These are phyloP conservation scores for Rhodotorula sp. DNA, from an alignment of 1,284 basidiomycete genomes.

Conservation along the genomic window DNA sequence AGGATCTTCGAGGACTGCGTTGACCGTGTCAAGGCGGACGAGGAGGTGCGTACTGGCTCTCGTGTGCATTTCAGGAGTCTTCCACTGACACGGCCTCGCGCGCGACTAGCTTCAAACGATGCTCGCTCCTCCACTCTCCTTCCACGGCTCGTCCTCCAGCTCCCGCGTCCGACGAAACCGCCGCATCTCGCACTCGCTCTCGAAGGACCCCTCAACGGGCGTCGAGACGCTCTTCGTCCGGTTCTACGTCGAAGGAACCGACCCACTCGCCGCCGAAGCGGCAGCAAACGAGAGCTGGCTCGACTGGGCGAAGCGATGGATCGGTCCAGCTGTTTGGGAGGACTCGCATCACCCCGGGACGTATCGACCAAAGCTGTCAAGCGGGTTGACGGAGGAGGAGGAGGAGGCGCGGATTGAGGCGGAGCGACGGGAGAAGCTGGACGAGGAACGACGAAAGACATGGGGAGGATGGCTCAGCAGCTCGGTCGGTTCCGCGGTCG, in stretches of 20 bases:
- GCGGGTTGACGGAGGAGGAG: background rate
- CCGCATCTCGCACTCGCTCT: constrained; percentile 20
- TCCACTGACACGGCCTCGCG: background rate
- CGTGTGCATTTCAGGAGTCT: too few relatives aligned
- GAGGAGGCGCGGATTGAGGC: background rate
- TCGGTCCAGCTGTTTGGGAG: constrained; percentile 35
- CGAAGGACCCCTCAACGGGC: constrained; percentile 25
- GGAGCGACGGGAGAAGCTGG: background rate
- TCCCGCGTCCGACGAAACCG: constrained; percentile 29
- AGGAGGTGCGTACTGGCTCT: constrained; percentile 11
- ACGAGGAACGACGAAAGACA: background rate
- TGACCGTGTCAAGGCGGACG: constrained; percentile 28
- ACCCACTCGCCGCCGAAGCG: background rate
- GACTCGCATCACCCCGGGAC: constrained; percentile 23
- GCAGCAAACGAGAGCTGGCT: constrained; percentile 17
- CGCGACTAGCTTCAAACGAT: constrained; percentile 18
- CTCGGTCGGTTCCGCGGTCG: background rate
- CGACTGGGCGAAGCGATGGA: constrained; percentile 33
- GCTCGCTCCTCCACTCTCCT: constrained; percentile 28
- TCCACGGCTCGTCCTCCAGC: constrained; percentile 30
- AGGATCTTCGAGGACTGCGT: constrained; percentile 38
- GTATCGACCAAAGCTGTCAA: constrained; percentile 12
- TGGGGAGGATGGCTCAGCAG: constrained; percentile 17
- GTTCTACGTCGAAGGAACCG: constrained; percentile 32
- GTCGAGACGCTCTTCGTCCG: constrained; percentile 33